Conservation (phyloP, 257 asterid species). For the Solanum paucissectum region DNA sequence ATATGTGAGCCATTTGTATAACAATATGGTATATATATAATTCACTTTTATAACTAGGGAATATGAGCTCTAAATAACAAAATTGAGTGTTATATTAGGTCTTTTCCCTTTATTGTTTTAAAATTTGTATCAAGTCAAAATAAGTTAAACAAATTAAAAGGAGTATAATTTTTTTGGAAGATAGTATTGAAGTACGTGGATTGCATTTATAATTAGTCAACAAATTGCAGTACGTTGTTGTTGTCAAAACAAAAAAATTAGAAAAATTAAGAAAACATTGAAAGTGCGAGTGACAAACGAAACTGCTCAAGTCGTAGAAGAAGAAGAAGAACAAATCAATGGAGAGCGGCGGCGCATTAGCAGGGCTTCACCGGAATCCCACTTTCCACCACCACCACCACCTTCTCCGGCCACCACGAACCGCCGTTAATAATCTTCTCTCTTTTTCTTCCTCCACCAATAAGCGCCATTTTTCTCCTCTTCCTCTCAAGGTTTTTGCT, state of each 20-base stretch:
- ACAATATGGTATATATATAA: too few relatives aligned
- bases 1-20: too few relatives aligned
- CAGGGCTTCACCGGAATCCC: conserved; percentile 12
- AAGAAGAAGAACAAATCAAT: background rate
- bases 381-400: background rate
- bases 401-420: background rate
- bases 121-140: too few relatives aligned
- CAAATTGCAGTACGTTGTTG: background rate
- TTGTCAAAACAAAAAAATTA: too few relatives aligned
- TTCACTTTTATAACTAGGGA: too few relatives aligned
- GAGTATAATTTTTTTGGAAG: too few relatives aligned
- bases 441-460: background rate
- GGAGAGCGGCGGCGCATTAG: conserved; percentile 12
- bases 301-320: background rate
- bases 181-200: background rate
- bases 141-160: too few relatives aligned
- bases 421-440: background rate
- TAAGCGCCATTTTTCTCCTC: background rate
- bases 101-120: too few relatives aligned
- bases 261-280: background rate
- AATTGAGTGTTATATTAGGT: too few relatives aligned
- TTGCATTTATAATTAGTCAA: background rate
- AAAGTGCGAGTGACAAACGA: background rate
- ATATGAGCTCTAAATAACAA: too few relatives aligned
- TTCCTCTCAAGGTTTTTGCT: conserved; percentile 12